These are phyloP conservation scores for Rossbeevera mucosa DNA, from an alignment of 768 basidiomycete species.

Conservation along the genomic window DNA sequence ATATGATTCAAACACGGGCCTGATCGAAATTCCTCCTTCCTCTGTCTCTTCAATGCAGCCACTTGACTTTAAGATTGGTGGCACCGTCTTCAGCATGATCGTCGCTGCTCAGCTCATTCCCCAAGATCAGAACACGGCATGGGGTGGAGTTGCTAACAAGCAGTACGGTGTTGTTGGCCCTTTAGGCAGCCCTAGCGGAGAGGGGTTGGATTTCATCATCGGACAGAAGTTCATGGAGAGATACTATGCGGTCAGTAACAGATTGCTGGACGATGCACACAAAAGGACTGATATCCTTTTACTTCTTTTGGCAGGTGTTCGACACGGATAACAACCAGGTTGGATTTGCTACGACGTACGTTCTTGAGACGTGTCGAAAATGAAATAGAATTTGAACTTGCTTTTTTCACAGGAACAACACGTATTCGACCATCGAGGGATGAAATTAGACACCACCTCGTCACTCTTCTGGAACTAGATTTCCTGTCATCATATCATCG, in stretches of 20 bases:
- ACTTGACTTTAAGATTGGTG: slow-evolving; percentile 9
- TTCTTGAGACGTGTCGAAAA: neutral
- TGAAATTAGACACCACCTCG: neutral
- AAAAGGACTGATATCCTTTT: neutral
- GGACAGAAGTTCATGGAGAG: neutral
- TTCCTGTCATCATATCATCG: slow-evolving; percentile 6
- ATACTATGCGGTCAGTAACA: neutral
- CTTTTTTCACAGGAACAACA: neutral
- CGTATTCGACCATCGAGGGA: neutral
- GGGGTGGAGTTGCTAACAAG: neutral
- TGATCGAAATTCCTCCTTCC: slow-evolving; percentile 9
- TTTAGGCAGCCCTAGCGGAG: neutral
- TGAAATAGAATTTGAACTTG: neutral
- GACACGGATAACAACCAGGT: neutral
- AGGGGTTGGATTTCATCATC: neutral
- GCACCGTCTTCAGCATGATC: neutral
- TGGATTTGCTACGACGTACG: neutral
- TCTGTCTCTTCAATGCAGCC: slow-evolving; percentile 7
- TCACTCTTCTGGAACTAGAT: neutral
- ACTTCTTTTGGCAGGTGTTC: neutral
- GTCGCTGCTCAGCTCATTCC: neutral
- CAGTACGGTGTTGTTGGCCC: neutral
- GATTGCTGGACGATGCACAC: neutral
- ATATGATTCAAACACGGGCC: neutral
- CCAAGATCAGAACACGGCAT: neutral